These are phyloP conservation scores for Sutorius australiensis DNA, from an alignment of 768 basidiomycete species.

Conservation along the genomic window DNA sequence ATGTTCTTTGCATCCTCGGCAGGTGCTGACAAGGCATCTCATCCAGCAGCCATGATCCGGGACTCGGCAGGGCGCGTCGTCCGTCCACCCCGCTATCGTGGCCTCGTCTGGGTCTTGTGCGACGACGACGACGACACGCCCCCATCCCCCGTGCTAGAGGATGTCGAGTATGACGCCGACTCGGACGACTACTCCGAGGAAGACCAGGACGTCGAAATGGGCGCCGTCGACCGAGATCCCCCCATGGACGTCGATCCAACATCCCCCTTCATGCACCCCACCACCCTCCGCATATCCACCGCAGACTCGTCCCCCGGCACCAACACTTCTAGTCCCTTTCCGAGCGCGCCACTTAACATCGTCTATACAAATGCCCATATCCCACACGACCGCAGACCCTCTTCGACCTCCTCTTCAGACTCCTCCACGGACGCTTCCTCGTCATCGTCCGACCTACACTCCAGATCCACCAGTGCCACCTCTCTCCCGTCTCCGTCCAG, in stretches of 20 bases:
- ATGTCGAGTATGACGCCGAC: conserved; percentile 30
- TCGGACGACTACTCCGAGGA: conserved; percentile 28
- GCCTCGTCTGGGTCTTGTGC: conserved; percentile 78
- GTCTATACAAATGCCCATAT: neutral
- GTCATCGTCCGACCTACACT: conserved; percentile 19
- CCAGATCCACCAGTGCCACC: conserved; percentile 25
- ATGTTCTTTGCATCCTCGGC: conserved; percentile 58
- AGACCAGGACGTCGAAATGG: conserved; percentile 27
- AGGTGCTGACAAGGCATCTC: no score
- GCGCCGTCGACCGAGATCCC: conserved; percentile 26
- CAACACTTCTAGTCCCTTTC: conserved; percentile 5
- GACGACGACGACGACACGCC: conserved; percentile 56
- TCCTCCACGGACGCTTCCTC: conserved; percentile 25
- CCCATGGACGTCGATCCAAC: conserved; percentile 28
- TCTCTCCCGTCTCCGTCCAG: conserved; percentile 29
- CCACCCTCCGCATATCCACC: conserved; percentile 32
- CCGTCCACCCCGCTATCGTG: conserved; percentile 52
- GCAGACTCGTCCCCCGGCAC: conserved; percentile 9
- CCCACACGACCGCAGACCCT: conserved; percentile 29
- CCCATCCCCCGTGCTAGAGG: conserved; percentile 17
- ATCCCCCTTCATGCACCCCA: conserved; percentile 37
- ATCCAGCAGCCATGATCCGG: conserved; percentile 19
- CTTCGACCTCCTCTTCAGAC: conserved; percentile 23
- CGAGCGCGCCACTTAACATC: conserved; percentile 15
- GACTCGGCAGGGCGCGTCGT: conserved; percentile 24